phyloP scores from a whole-genome alignment of 73 alveolate genomes.

The Tetrahymena elliotti region DNA sequence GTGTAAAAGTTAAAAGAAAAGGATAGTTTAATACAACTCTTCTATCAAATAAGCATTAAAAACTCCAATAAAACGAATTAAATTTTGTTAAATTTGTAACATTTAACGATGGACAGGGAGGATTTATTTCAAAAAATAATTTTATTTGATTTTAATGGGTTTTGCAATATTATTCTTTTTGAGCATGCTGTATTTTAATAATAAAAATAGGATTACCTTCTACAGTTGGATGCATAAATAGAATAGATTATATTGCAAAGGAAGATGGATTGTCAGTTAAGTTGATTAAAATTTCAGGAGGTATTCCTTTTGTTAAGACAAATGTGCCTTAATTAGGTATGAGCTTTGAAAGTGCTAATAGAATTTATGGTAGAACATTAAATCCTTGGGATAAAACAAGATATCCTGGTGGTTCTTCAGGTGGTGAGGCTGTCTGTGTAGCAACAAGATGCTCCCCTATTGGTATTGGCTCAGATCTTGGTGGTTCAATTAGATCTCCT shows the following conservation, averaged over 20 bases:
- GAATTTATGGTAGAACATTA: constrained; percentile 55
- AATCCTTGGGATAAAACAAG: constrained; percentile 67
- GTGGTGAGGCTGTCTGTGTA: constrained; percentile 78
- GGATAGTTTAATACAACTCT: too few species aligned
- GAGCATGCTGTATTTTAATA: too few species aligned
- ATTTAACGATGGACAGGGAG: too few species aligned
- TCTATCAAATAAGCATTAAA: too few species aligned
- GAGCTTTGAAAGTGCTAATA: constrained; percentile 56
- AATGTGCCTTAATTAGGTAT: constrained; percentile 63
- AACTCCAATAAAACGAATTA: too few species aligned
- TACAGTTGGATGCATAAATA: neutral
- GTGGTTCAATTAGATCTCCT: constrained; percentile 68
- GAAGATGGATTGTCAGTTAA: constrained; percentile 50
- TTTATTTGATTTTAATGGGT: too few species aligned
- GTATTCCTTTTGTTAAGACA: constrained; percentile 67
- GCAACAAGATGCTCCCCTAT: constrained; percentile 54
- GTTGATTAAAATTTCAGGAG: constrained; percentile 59
- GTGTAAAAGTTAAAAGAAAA: too few species aligned
- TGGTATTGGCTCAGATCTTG: constrained; percentile 67
- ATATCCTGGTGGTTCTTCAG: constrained; percentile 78
- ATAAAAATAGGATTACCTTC: neutral
- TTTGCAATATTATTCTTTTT: too few species aligned
- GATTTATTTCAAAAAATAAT: too few species aligned
- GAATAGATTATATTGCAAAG: neutral
- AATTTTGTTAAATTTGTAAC: too few species aligned